Conservation (phyloP, 2,329 filamentous ascomycete species). For the Pestalotiopsis sp. region DNA sequence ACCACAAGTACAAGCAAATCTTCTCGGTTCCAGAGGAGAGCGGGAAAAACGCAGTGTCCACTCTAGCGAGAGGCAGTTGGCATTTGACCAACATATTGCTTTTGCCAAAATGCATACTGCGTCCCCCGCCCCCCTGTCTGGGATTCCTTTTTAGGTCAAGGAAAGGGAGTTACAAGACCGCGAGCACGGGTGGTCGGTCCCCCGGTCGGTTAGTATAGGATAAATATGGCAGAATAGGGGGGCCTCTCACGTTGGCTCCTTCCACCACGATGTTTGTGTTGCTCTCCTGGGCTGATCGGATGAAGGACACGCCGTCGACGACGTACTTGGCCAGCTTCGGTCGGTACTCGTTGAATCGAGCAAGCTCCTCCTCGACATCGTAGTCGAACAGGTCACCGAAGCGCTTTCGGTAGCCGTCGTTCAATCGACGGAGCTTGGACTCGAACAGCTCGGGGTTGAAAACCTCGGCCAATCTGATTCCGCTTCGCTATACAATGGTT, state of each 20-base stretch:
- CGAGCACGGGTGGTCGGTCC: not conserved
- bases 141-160: not conserved
- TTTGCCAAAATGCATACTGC: not conserved
- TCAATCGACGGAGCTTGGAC: slow-evolving; percentile 63
- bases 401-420: slow-evolving; percentile 61
- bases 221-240: slow-evolving; percentile 31
- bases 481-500: slow-evolving; percentile 48
- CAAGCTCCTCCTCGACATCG: slow-evolving; percentile 71
- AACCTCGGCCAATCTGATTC: slow-evolving; percentile 67
- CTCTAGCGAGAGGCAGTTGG: not conserved
- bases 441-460: slow-evolving; percentile 70
- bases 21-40: not conserved
- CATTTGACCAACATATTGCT: not conserved
- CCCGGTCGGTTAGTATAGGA: not conserved
- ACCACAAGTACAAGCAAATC: not conserved
- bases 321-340: slow-evolving; percentile 61
- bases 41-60: not conserved
- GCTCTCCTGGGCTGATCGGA: slow-evolving; percentile 56
- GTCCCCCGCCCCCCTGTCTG: not conserved
- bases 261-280: slow-evolving; percentile 61
- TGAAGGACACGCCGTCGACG: slow-evolving; percentile 67
- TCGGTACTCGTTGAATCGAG: slow-evolving; percentile 58
- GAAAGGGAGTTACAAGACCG: slow-evolving; percentile 1
- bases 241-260: slow-evolving; percentile 40
- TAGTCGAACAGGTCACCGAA: slow-evolving; percentile 60